Percentiles rank a stretch among this genome's conserved stretches.
Evolutionary conservation across 108 stramenopile genomes (phyloP).

Genomic region (Pseudonitzschia multiseries): DNA sequence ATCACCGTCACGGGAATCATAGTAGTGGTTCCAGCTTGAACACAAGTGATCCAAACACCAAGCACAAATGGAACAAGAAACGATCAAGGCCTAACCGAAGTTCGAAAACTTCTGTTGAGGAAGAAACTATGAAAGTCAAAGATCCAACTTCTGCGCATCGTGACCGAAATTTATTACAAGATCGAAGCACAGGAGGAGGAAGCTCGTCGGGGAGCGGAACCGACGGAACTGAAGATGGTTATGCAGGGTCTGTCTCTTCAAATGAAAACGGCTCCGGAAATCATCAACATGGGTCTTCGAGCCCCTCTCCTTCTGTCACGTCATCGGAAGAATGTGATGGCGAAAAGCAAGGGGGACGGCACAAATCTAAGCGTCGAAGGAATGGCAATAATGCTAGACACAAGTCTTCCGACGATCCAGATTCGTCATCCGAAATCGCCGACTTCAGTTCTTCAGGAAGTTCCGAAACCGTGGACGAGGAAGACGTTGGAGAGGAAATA

Average conservation of each 20-base stretch:
- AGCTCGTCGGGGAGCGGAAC: constrained; percentile 49
- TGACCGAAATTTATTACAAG: not conserved
- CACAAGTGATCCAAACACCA: not conserved
- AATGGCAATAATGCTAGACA: not conserved
- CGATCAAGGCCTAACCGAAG: not conserved
- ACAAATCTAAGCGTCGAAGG: constrained; percentile 13
- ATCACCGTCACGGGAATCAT: not conserved
- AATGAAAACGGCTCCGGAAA: constrained; percentile 29
- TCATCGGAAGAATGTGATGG: constrained; percentile 36
- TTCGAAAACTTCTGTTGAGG: not conserved
- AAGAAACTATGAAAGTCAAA: not conserved
- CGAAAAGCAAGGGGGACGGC: not conserved
- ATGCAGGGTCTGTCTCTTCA: constrained; percentile 52
- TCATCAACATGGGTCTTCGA: constrained; percentile 18
- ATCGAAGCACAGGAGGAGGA: constrained; percentile 7
- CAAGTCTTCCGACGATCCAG: not conserved
- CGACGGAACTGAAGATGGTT: constrained; percentile 54
- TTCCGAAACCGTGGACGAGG: constrained; percentile 30
- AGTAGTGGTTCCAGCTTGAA: not conserved
- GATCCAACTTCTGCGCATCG: not conserved
- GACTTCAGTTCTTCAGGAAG: constrained; percentile 40
- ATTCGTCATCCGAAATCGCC: constrained; percentile 39
- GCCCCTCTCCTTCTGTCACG: constrained; percentile 37
- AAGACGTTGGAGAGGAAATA: not conserved
- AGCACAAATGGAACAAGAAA: constrained; percentile 4